phyloP scores from a whole-genome alignment of 495 filamentous ascomycete genomes.

The Cenococcum geophilum region DNA sequence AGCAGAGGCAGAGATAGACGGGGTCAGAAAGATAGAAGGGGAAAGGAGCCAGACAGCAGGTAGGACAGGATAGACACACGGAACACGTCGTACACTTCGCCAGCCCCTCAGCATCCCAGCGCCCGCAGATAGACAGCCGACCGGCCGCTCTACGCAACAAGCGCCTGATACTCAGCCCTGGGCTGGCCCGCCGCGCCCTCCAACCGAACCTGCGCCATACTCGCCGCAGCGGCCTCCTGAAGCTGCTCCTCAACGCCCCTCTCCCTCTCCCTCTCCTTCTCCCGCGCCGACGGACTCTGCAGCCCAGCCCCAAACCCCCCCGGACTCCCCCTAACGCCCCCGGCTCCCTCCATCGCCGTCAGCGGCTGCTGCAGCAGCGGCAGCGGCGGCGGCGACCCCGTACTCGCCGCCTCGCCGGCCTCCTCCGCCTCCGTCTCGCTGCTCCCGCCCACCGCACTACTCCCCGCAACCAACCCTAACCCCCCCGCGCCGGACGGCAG shows the following conservation, averaged over 20 bases:
- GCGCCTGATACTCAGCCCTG: neutral
- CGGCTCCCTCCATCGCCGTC: no score
- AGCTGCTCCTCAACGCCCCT: neutral
- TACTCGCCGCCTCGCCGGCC: neutral
- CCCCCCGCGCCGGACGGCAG: neutral
- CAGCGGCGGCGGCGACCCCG: neutral
- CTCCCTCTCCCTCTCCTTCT: constrained; percentile 1
- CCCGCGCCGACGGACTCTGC: neutral
- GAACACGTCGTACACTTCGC: no score
- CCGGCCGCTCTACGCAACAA: no score
- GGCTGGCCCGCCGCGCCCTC: neutral
- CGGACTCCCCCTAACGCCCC: neutral
- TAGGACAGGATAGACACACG: no score
- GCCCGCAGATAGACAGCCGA: no score
- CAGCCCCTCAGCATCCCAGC: no score
- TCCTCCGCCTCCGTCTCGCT: neutral
- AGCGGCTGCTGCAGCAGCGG: no score
- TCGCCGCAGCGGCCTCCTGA: constrained; percentile 3
- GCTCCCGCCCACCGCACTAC: no score
- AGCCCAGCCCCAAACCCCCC: neutral
- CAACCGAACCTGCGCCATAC: neutral
- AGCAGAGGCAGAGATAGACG: no score
- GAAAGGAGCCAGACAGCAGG: no score
- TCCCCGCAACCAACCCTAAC: neutral
- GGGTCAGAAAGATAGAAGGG: no score